These are phyloP conservation scores for Calonectria naviculata DNA, from an alignment of 2,329 filamentous ascomycete genomes.

Conservation along the genomic window DNA sequence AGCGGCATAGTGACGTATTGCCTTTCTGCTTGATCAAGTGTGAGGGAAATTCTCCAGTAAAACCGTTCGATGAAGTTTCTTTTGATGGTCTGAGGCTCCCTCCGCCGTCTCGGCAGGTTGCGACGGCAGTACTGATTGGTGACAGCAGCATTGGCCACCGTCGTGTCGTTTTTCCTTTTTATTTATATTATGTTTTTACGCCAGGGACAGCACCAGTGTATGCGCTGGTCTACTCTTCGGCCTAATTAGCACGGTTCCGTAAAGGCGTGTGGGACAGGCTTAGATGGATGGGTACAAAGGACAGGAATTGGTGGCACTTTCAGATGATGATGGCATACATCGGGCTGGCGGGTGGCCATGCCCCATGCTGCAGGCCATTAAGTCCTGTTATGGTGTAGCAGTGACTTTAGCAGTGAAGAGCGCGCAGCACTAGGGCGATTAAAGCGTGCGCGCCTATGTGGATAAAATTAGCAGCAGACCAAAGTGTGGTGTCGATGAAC, in stretches of 20 bases:
- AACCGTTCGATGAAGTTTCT: slow-evolving; percentile 37
- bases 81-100: slow-evolving; percentile 31
- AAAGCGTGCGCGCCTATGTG: background rate
- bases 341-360: background rate
- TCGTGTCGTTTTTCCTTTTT: background rate
- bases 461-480: slow-evolving; percentile 24
- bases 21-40: slow-evolving; percentile 11
- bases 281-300: background rate
- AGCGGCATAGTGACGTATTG: slow-evolving; percentile 17
- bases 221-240: background rate
- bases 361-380: slow-evolving; percentile 5
- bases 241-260: background rate
- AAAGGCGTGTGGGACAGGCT: background rate
- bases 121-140: slow-evolving; percentile 7
- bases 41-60: slow-evolving; percentile 28
- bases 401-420: background rate
- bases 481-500: slow-evolving; percentile 1
- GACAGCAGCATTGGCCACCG: background rate
- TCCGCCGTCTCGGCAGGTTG: slow-evolving; percentile 11
- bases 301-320: background rate
- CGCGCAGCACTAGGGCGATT: slow-evolving; percentile 5
- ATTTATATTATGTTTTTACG: background rate
- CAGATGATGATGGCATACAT: background rate
- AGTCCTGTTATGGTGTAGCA: background rate
- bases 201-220: background rate